Evolutionary conservation across 2,329 filamentous ascomycete genomes (phyloP).

Genomic region (Hypoxylon sp.): DNA sequence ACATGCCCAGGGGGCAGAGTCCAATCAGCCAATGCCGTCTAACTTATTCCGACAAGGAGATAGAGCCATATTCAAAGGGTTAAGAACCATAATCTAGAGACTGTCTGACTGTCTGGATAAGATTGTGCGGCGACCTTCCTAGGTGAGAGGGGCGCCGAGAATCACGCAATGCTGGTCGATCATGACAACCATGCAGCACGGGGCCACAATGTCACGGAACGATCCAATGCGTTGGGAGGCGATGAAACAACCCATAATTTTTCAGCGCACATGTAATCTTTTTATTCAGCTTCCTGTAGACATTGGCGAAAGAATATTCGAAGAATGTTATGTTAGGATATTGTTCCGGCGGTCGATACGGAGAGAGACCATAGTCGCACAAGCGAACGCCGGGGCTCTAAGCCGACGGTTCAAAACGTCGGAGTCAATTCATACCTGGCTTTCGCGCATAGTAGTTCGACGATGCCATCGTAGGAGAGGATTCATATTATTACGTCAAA

Average conservation of each 20-base stretch:
- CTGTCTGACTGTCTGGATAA: constrained; percentile 8
- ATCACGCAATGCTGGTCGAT: constrained; percentile 44
- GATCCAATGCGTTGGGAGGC: constrained; percentile 15
- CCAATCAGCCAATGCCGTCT: background rate
- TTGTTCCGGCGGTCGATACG: background rate
- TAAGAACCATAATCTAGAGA: constrained; percentile 5
- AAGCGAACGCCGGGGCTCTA: background rate
- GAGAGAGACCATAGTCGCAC: background rate
- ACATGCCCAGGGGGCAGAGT: constrained; percentile 2
- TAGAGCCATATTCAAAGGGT: constrained; percentile 14
- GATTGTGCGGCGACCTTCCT: constrained; percentile 34
- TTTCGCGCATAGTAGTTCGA: background rate
- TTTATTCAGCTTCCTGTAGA: background rate
- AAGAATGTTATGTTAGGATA: background rate
- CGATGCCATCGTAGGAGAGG: background rate
- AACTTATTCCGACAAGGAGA: constrained; percentile 12
- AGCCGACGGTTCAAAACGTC: background rate
- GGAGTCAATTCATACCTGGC: background rate
- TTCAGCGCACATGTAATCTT: background rate
- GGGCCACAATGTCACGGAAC: constrained; percentile 36
- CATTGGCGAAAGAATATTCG: background rate
- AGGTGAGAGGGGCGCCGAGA: constrained; percentile 39
- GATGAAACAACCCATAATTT: background rate
- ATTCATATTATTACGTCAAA: background rate
- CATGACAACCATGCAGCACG: constrained; percentile 40